These are phyloP conservation scores for Nidula microcarpa DNA, from an alignment of 768 basidiomycete genomes.

Conservation along the genomic window DNA sequence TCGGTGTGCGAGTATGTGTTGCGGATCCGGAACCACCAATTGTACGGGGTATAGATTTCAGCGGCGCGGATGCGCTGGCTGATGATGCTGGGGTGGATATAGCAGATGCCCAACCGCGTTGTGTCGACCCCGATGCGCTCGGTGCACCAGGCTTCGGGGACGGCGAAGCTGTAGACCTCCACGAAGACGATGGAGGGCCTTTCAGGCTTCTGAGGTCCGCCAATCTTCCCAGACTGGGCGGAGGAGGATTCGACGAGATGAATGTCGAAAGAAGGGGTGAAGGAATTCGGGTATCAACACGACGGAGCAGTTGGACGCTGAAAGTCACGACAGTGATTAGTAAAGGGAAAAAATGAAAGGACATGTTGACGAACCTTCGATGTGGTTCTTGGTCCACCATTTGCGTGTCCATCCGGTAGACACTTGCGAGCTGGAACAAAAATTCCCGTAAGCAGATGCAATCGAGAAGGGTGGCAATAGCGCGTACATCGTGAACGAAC, in stretches of 20 bases:
- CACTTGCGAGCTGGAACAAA: constrained; percentile 54
- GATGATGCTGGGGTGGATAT: constrained; percentile 8
- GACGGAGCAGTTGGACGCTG: constrained; percentile 78
- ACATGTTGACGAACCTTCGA: constrained; percentile 41
- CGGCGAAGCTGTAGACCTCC: constrained; percentile 6
- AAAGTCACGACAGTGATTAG: not conserved
- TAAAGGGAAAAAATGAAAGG: not conserved
- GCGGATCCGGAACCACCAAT: not conserved
- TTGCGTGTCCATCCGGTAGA: constrained; percentile 81
- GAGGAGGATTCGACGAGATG: constrained; percentile 23
- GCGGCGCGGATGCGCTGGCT: not conserved
- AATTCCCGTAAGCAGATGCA: not conserved
- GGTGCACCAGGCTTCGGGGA: constrained; percentile 5
- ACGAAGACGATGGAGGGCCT: constrained; percentile 9
- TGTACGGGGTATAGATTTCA: too few species aligned
- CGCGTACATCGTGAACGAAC: constrained; percentile 74
- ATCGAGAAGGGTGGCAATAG: constrained; percentile 5
- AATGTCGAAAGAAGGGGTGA: constrained; percentile 59
- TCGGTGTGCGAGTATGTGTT: constrained; percentile 2
- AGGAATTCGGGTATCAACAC: constrained; percentile 81
- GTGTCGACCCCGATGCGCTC: not conserved
- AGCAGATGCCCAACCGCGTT: constrained; percentile 21
- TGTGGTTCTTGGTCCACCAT: constrained; percentile 92
- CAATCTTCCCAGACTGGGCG: constrained; percentile 55
- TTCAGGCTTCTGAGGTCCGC: constrained; percentile 44